Evolutionary conservation across 164 flowering plant genomes (phyloP), one percentile per base, ranked within the genome.

Genomic region (Aristolochia californica): DNA sequence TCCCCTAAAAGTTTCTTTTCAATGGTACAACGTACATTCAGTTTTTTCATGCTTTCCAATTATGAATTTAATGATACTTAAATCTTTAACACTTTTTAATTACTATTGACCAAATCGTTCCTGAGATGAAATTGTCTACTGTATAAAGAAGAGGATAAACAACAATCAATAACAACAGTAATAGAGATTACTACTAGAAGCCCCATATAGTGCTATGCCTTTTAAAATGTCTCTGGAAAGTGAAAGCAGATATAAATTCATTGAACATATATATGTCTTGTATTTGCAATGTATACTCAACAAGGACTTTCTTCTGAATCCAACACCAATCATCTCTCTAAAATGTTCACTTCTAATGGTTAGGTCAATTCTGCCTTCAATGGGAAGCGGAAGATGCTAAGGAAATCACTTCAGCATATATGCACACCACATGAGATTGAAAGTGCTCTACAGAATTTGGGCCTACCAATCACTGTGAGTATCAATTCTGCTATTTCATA

Each of bases 281-380:
- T 11, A n/a, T 13, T 18, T 7, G 4, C 13, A 18, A 1, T 8
- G 2, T 16, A 7, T 45, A 0, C 9, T 44, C 7, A 14, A 22
- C 21, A 8, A 18, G 22, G 53, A 2, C 24, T n/a, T 49, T 49
- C 53, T 16, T 21, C 53, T 5, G 13, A 11, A 13, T 49, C 23
- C 22, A 5, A 18, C 3, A 18, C 13, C 10, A 18, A 48, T 30
- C 5, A 2, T 8, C 18, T 26, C n/a, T 11, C 20, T 53, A 23
- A 51, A 51, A 21, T 24, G 20, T 51, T 26, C 56, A 24, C 13
- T 13, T 23, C 8, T 15, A 26, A 25, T 15, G 21, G 68, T 53
- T 55, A 93, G 97, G 93, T 83, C 11, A 89, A 80, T 72, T 81
- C 89, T 49, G 98, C 97, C 58, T 93, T 87, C 74, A 89, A 76